Evolutionary conservation across 495 filamentous ascomycete genomes (phyloP).

Genomic region (Sphaerosporella brunnea): DNA sequence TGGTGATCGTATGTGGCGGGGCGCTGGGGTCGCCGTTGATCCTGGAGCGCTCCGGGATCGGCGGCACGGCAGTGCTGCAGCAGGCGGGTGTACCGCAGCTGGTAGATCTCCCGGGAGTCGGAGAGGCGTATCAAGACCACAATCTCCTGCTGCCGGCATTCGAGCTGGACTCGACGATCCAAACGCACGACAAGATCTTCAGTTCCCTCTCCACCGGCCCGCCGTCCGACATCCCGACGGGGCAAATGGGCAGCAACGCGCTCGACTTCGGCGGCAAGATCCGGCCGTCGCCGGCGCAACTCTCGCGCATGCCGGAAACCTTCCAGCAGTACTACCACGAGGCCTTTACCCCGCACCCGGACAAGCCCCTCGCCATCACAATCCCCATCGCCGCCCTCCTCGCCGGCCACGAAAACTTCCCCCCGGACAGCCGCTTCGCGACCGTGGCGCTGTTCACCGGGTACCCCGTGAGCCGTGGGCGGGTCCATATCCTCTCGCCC

Average conservation of each 20-base stretch:
- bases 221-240: constrained; percentile 12
- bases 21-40: constrained; percentile 37
- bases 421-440: constrained; percentile 24
- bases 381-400: constrained; percentile 26
- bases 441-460: constrained; percentile 28
- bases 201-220: constrained; percentile 11
- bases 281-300: constrained; percentile 15
- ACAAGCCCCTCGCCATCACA: constrained; percentile 16
- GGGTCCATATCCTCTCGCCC: constrained; percentile 36
- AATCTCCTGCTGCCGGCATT: constrained; percentile 24
- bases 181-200: constrained; percentile 17
- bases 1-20: constrained; percentile 45
- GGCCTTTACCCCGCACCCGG: constrained; percentile 5
- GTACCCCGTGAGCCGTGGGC: constrained; percentile 40
- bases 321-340: constrained; percentile 18
- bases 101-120: constrained; percentile 33
- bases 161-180: constrained; percentile 4
- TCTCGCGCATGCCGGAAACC: constrained; percentile 18
- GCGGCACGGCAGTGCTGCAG: constrained; percentile 27
- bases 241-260: constrained; percentile 17
- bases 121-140: constrained; percentile 36
- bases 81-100: constrained; percentile 21
- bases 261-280: constrained; percentile 20
- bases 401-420: constrained; percentile 13
- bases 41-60: constrained; percentile 47